A percentile compares a stretch with the other conserved stretches of the same genome.
Evolutionary conservation across 148 eudicot genomes (phyloP).

Genomic region (Nepenthes gracilis): DNA sequence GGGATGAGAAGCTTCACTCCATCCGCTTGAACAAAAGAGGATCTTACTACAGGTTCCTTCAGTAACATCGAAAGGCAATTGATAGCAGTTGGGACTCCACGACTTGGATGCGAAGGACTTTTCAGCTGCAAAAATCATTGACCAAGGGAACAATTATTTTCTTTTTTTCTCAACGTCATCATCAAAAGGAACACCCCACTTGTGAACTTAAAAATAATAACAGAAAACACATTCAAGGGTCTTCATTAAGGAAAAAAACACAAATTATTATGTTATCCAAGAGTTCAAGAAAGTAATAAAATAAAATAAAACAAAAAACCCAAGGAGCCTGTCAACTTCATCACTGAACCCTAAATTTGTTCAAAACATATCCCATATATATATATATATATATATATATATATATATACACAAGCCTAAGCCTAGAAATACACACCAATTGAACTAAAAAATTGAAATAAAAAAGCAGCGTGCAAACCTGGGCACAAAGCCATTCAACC

Average conservation of each 20-base stretch:
- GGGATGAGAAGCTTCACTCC: conserved; percentile 94
- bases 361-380: too few relatives aligned
- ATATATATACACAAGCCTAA: too few relatives aligned
- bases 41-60: conserved; percentile 84
- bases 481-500: conserved; percentile 88
- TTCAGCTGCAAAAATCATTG: conserved; percentile 53
- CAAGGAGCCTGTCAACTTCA: too few relatives aligned
- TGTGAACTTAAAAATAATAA: not conserved
- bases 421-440: not conserved
- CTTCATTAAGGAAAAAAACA: not conserved
- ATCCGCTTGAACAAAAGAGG: conserved; percentile 86
- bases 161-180: not conserved
- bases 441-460: not conserved
- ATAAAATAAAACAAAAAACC: too few relatives aligned
- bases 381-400: too few relatives aligned
- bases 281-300: too few relatives aligned
- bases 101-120: conserved; percentile 81
- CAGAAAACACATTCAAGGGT: not conserved
- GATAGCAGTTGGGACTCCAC: conserved; percentile 62
- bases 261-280: too few relatives aligned
- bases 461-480: conserved; percentile 32
- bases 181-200: not conserved
- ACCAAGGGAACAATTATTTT: not conserved
- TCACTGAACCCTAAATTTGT: too few relatives aligned
- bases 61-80: conserved; percentile 67